These are phyloP conservation scores for Coprinopsis marcescibilis DNA, from an alignment of 768 basidiomycete genomes.

Conservation along the genomic window DNA sequence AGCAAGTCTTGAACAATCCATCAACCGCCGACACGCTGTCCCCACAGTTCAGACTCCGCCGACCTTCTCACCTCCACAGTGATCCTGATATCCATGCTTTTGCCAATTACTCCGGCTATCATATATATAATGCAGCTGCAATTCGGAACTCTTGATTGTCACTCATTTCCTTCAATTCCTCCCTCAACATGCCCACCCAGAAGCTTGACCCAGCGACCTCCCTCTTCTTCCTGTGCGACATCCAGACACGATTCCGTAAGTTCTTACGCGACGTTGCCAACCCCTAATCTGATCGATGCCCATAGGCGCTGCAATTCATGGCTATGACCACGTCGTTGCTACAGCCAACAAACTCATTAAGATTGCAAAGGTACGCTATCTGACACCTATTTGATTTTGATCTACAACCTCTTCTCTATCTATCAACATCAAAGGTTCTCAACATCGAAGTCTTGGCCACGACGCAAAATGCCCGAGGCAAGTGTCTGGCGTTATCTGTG, in stretches of 20 bases:
- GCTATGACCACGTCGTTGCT: slow-evolving; percentile 62
- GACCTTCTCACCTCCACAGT: slow-evolving; percentile 8
- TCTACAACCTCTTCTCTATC: background rate
- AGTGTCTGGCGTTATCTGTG: background rate
- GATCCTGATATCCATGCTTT: background rate
- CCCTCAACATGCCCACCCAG: slow-evolving; percentile 18
- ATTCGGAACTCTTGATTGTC: slow-evolving; percentile 11
- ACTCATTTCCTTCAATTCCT: slow-evolving; percentile 6
- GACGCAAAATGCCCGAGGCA: slow-evolving; percentile 80
- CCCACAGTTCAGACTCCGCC: slow-evolving; percentile 18
- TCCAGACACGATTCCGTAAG: slow-evolving; percentile 74
- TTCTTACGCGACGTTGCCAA: too few relatives aligned
- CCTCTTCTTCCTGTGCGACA: slow-evolving; percentile 78
- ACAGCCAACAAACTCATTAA: slow-evolving; percentile 75
- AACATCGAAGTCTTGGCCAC: slow-evolving; percentile 72
- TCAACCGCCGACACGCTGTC: too few relatives aligned
- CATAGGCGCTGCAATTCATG: slow-evolving; percentile 47
- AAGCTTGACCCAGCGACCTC: slow-evolving; percentile 32
- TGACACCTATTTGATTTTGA: background rate
- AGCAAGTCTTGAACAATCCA: background rate
- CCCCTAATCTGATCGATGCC: background rate
- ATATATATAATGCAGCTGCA: slow-evolving; percentile 16
- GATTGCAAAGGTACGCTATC: slow-evolving; percentile 52
- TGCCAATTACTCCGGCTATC: slow-evolving; percentile 9
- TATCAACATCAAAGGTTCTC: slow-evolving; percentile 44